Base-by-base conservation (phyloP, 306 rosid species). In the Citrullus mucosospermus region DNA sequence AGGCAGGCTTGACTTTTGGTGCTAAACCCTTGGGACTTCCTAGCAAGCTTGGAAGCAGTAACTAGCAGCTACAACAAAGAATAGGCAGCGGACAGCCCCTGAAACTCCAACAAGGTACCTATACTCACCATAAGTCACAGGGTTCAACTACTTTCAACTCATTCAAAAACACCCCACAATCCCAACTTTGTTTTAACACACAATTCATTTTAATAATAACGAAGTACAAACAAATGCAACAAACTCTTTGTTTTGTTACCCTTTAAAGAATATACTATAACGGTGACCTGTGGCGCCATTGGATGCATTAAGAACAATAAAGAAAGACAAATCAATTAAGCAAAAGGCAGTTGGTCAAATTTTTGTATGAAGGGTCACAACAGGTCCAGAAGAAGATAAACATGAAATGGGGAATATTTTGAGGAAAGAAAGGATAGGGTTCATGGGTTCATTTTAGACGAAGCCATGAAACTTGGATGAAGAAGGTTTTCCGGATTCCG, bases 1-100 rank as follows among this genome's bases (percentile, higher is more conserved):
- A 92, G 82, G 96, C 97, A 95, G 53, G 97, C 98, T 44, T 88
- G 90, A 48, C 87, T 85, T 85, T 93, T 88, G 14, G 96, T 89
- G 85, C 88, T 89, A 77, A 88, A 85, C 75, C 88, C 72, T 44
- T 93, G 89, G 62, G 88, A 85, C 41, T 82, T 87, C 58, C 83
- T 92, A 60, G 86, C 81, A 77, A 95, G 87, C 80, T 91, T 85
- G 8, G 88, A 86, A 5, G 82, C 59, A 74, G 88, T 92, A 71
- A 92, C 72, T 66, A 95, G 86, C 44, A 95, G 87, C 74, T 92
- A 97, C 58, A 95, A 59, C 80, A 92, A 81, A 46, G 95, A 92
- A 85, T 95, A 91, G 78, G 90, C 90, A 1, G 84, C 87, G 48
- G 48, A 87, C 98, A 6, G 95, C 92, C 38, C 86, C 93, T 28